These are phyloP conservation scores for Tolypocladium tropicale DNA, from an alignment of 2,329 filamentous ascomycete genomes.

Conservation along the genomic window DNA sequence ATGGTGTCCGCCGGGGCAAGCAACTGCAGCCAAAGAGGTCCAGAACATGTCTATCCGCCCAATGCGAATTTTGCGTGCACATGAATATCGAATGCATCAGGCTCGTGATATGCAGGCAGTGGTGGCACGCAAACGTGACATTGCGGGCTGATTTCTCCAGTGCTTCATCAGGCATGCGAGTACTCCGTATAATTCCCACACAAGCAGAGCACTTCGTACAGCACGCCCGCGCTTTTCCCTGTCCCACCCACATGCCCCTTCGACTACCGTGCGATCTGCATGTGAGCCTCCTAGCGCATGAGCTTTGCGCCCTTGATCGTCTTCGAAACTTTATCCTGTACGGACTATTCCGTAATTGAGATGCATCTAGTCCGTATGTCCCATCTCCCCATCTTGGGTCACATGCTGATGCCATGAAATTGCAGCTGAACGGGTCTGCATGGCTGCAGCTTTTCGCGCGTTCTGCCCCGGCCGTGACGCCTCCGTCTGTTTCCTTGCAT, in stretches of 20 bases:
- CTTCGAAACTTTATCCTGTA: no score
- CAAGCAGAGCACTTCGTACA: no score
- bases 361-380: no score
- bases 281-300: not conserved
- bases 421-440: not conserved
- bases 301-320: not conserved
- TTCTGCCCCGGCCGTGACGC: not conserved
- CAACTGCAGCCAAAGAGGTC: not conserved
- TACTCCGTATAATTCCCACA: no score
- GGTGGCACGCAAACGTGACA: not conserved
- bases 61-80: not conserved
- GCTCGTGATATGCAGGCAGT: not conserved
- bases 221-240: not conserved
- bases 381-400: not conserved
- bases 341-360: no score
- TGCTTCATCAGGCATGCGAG: not conserved
- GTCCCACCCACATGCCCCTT: not conserved
- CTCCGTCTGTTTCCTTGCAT: not conserved
- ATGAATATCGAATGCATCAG: not conserved
- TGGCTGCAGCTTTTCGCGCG: not conserved
- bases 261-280: not conserved
- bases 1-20: not conserved
- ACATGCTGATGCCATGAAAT: not conserved
- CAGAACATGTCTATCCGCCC: not conserved
- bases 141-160: not conserved